Percentiles rank a stretch among this genome's conserved stretches.
phyloP scores from a whole-genome alignment of 352 stramenopile species.

The Globisporangium cylindrosporum region DNA sequence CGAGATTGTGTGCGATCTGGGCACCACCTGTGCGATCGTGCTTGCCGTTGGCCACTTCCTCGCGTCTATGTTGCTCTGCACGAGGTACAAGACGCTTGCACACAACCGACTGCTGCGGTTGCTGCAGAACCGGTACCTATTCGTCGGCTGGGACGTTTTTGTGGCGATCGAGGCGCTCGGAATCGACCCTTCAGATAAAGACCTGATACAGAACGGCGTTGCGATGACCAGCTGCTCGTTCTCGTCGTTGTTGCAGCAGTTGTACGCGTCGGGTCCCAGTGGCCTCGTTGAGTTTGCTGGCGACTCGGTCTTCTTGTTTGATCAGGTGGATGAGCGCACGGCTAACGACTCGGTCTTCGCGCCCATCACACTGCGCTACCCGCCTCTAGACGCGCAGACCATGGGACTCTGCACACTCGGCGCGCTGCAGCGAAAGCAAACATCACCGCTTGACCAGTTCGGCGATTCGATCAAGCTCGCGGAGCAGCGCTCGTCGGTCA shows the following conservation, averaged over 20 bases:
- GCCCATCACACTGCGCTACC: not conserved
- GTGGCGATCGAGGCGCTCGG: conserved; percentile 34
- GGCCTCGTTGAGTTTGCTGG: conserved; percentile 38
- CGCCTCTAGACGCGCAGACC: not conserved
- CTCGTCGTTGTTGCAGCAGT: conserved; percentile 36
- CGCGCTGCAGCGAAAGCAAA: not conserved
- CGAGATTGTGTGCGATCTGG: conserved; percentile 53
- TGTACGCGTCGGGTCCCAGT: conserved; percentile 52
- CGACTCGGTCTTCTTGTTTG: conserved; percentile 21
- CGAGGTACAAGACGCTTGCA: conserved; percentile 34
- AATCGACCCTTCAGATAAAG: conserved; percentile 32
- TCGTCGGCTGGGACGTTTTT: conserved; percentile 48
- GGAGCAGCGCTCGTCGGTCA: not conserved
- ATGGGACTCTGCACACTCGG: not conserved
- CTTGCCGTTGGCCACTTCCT: conserved; percentile 25
- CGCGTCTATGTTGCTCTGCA: conserved; percentile 25
- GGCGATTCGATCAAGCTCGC: not conserved
- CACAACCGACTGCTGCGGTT: conserved; percentile 40
- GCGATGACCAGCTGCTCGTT: conserved; percentile 31
- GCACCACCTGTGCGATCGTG: conserved; percentile 29
- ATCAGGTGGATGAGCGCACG: not conserved
- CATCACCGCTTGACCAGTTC: not conserved
- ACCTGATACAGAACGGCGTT: conserved; percentile 21
- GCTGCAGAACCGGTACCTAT: conserved; percentile 43
- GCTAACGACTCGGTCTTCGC: not conserved